Conservation (phyloP, 768 basidiomycete species). For the Pleurotus ostreatus region DNA sequence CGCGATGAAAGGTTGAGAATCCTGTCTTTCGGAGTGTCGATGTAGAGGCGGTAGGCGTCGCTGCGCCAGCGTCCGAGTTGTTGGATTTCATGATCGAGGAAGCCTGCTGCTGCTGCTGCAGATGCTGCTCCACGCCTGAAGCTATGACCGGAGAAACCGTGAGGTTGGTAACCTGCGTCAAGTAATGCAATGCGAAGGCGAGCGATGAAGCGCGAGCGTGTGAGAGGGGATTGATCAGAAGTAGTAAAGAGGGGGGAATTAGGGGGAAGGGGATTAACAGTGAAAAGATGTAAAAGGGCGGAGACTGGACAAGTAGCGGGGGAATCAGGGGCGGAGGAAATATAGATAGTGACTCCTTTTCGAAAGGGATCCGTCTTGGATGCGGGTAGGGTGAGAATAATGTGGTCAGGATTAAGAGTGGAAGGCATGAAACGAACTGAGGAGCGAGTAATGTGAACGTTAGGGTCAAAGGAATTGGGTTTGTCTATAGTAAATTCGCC, state of each 20-base stretch:
- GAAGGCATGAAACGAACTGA: too few species aligned
- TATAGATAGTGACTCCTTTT: constrained; percentile 1
- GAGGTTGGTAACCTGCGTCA: neutral
- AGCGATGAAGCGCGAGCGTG: neutral
- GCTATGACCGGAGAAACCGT: constrained; percentile 22
- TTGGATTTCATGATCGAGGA: constrained; percentile 30
- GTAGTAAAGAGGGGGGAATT: neutral
- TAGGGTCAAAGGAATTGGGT: too few species aligned
- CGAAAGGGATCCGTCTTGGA: constrained; percentile 36
- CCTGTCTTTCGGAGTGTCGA: constrained; percentile 5
- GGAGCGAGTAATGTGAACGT: too few species aligned
- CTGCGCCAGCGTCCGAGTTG: constrained; percentile 32
- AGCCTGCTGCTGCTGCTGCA: constrained; percentile 24
- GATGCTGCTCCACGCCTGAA: constrained; percentile 24
- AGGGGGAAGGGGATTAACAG: neutral
- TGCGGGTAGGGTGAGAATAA: constrained; percentile 18
- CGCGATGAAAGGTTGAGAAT: too few species aligned
- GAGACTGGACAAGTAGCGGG: neutral
- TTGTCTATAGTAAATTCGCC: too few species aligned
- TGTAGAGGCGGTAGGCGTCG: constrained; percentile 34
- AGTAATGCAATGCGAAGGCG: neutral
- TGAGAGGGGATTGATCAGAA: neutral
- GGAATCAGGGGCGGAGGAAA: constrained; percentile 16
- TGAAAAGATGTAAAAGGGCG: neutral
- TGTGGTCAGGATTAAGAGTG: too few species aligned